Evolutionary conservation across 495 filamentous ascomycete genomes (phyloP), one percentile per base, ranked within the genome.

Genomic region (Aspergillus avenaceus): DNA sequence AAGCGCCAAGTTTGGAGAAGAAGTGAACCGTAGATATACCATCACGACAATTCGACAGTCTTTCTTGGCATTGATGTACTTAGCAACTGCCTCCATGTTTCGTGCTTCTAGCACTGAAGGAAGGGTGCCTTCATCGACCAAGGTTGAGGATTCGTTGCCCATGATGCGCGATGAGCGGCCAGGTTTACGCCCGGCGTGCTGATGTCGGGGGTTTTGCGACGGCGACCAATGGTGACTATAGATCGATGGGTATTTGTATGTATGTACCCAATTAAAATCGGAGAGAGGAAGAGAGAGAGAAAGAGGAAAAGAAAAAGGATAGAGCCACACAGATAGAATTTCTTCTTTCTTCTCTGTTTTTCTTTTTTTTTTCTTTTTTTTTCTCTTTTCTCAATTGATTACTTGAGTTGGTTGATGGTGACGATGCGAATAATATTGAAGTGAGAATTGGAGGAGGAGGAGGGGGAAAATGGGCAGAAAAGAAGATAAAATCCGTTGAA

Each of bases 31-130:
- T 16, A 8, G 23, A 52, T 60, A 16, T 56, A 79, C 77, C 85
- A 97, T 88, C 52, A 96, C 84, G 22, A 95, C 89, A 42, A 97
- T 80, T 38, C 77, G 76, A 36, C 77, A 75, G 14, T 82, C 86
- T 42, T 74, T 61, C 27, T 83, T 82, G 59, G 84, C 75, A 45
- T 80, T 82, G 61, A 96, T 88, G 59, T 84, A 83, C 24, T 86
- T 81, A 22, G 87, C 91, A 29, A 96, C 75, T 4, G 78, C 85
- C 21, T 84, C 74, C 4, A 96, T 60, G 22, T 76, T 85, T 44
- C 90, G 81, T 14, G 79, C 76, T 23, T 78, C 70, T 14, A 97
- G 74, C 1, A 81, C 86, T 46, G 76, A 65, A 4, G 91, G 78
- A 14, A 77, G 77, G 22, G 76, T 79, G 56, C 77, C 77, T 28